phyloP scores from a whole-genome alignment of 2,329 filamentous ascomycete species.

The Fusarium staphyleae region DNA sequence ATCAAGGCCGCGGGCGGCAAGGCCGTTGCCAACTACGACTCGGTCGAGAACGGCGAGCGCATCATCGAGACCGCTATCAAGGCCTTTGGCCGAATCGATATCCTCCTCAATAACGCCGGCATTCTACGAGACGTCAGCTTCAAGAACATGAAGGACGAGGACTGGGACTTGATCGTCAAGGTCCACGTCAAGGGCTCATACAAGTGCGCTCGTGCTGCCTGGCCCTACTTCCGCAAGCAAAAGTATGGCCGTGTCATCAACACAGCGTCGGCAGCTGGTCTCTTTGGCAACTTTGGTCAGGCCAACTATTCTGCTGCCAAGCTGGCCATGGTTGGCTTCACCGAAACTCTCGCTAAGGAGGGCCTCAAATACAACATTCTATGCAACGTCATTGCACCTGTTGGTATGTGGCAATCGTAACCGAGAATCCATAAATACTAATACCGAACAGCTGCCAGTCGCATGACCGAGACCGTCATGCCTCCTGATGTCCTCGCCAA shows the following conservation, averaged over 20 bases:
- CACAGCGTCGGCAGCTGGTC: slow-evolving; percentile 92
- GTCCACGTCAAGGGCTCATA: slow-evolving; percentile 94
- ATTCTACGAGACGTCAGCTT: slow-evolving; percentile 96
- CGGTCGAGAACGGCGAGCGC: slow-evolving; percentile 88
- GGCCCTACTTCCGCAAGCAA: slow-evolving; percentile 98
- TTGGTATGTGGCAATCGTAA: slow-evolving; percentile 53
- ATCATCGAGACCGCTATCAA: slow-evolving; percentile 91
- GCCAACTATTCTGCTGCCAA: slow-evolving; percentile 98
- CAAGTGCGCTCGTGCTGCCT: slow-evolving; percentile 93
- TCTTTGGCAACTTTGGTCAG: slow-evolving; percentile 96
- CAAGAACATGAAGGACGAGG: slow-evolving; percentile 97
- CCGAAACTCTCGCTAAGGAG: slow-evolving; percentile 97
- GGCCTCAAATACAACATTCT: slow-evolving; percentile 98
- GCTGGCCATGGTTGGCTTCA: slow-evolving; percentile 94
- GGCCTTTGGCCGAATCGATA: slow-evolving; percentile 84
- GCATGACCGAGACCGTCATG: slow-evolving; percentile 96
- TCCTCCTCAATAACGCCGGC: slow-evolving; percentile 97
- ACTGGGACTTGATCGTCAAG: slow-evolving; percentile 94
- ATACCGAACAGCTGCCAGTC: slow-evolving; percentile 72
- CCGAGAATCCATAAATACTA: slow-evolving; percentile 10
- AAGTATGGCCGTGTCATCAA: slow-evolving; percentile 98
- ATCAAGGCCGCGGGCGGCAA: slow-evolving; percentile 90
- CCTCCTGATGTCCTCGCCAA: slow-evolving; percentile 87
- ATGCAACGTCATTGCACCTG: slow-evolving; percentile 92
- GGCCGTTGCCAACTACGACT: slow-evolving; percentile 97